A percentile compares a stretch with the other conserved stretches of the same genome.
Conservation (phyloP, 352 stramenopile genomes). For the Globisporangium paroecandrum region DNA sequence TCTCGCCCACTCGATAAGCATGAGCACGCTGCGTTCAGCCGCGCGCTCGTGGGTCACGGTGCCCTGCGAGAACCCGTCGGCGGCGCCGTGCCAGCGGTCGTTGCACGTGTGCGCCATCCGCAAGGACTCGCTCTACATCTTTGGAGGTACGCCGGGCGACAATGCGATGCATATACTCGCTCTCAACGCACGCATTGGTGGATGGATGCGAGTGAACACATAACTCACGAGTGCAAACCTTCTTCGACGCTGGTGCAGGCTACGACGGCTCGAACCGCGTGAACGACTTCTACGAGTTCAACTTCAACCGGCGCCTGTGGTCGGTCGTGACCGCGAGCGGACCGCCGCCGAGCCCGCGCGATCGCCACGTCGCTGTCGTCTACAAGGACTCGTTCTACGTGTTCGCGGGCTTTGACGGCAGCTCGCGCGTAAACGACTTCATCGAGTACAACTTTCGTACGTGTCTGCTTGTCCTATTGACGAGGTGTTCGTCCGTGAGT, state of each 20-base stretch:
- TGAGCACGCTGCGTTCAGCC: conserved; percentile 37
- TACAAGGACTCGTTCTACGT: conserved; percentile 94
- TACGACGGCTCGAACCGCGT: conserved; percentile 92
- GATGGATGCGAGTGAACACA: not conserved
- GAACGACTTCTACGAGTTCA: conserved; percentile 94
- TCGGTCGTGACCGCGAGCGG: conserved; percentile 64
- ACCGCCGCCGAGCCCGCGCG: conserved; percentile 82
- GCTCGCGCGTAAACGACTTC: conserved; percentile 93
- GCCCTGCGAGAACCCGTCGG: conserved; percentile 75
- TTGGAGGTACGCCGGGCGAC: conserved; percentile 53
- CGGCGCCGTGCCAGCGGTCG: conserved; percentile 89
- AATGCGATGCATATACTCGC: not conserved
- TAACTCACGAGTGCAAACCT: not conserved
- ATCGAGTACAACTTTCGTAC: conserved; percentile 93
- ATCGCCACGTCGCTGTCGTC: conserved; percentile 93
- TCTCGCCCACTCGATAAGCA: not conserved
- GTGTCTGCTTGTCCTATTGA: not conserved
- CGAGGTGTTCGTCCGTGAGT: not conserved
- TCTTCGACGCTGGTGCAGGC: conserved; percentile 30
- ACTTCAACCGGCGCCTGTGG: conserved; percentile 84
- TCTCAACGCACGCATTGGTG: not conserved
- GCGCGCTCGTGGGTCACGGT: conserved; percentile 70
- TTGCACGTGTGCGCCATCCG: conserved; percentile 90
- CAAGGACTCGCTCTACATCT: conserved; percentile 93
- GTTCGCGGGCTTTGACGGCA: conserved; percentile 93